Conservation (phyloP, 202 grass and related monocot species). For the Brachypodium distachyon region DNA sequence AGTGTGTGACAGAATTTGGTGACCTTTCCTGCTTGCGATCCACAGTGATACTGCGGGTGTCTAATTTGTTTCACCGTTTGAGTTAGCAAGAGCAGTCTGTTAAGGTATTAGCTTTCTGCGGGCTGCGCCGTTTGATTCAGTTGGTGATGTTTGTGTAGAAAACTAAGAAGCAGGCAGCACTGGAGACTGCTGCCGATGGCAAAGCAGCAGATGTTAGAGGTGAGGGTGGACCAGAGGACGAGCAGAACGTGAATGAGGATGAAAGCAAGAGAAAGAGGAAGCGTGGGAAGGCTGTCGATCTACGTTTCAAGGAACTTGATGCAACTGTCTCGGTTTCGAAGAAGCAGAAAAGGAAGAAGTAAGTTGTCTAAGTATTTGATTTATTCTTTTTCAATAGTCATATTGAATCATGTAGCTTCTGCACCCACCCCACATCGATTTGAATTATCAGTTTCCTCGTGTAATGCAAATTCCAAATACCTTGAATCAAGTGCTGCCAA, state of each 20-base stretch:
- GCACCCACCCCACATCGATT: neutral
- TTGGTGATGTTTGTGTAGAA: slow-evolving; percentile 30
- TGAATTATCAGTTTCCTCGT: neutral
- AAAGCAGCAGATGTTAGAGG: slow-evolving; percentile 17
- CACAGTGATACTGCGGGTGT: neutral
- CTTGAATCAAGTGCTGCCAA: neutral
- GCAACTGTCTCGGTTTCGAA: slow-evolving; percentile 32
- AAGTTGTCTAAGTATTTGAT: slow-evolving; percentile 11
- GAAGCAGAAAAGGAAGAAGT: slow-evolving; percentile 92
- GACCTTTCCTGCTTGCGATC: neutral
- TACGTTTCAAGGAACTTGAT: slow-evolving; percentile 76
- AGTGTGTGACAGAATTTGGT: neutral
- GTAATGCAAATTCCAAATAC: neutral
- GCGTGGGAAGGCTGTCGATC: slow-evolving; percentile 47
- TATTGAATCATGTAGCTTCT: neutral
- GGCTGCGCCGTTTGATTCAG: neutral
- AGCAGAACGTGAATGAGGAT: slow-evolving; percentile 11
- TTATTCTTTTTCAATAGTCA: neutral
- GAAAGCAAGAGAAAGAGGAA: slow-evolving; percentile 56
- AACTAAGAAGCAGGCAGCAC: slow-evolving; percentile 13
- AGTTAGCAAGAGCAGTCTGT: neutral
- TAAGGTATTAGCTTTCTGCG: neutral
- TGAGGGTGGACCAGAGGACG: neutral
- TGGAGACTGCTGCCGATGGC: neutral
- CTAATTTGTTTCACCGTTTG: neutral